Conservation (phyloP, 73 alveolate species). For the Paraurostyla sp. region DNA sequence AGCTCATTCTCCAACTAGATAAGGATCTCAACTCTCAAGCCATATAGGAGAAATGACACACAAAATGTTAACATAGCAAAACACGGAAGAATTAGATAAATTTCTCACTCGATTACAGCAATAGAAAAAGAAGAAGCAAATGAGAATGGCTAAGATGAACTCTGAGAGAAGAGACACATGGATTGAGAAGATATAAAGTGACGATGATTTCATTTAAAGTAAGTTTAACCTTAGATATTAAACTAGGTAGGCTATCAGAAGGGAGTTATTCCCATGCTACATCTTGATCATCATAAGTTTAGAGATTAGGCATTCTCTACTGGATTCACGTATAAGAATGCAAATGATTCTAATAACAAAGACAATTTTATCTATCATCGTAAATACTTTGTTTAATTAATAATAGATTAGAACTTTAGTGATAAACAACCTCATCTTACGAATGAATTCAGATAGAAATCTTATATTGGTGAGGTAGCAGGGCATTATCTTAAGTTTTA, state of each 20-base stretch:
- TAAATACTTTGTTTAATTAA: background rate
- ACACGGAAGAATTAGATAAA: too few relatives aligned
- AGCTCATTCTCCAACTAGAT: background rate
- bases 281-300: background rate
- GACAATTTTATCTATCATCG: background rate
- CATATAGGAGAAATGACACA: too few relatives aligned
- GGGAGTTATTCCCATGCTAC: background rate
- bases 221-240: background rate
- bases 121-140: background rate
- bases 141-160: background rate
- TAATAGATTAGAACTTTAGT: background rate
- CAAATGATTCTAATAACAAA: background rate
- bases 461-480: background rate
- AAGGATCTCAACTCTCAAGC: too few relatives aligned
- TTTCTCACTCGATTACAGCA: too few relatives aligned
- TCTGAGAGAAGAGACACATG: background rate
- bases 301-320: background rate
- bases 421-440: background rate
- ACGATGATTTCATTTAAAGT: background rate
- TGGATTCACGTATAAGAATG: background rate
- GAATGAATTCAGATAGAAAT: background rate
- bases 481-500: background rate
- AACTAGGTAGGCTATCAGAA: background rate
- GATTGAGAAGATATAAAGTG: background rate
- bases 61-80: too few relatives aligned